Conservation (phyloP, 331 rosid species). For the Saraca asoca region DNA sequence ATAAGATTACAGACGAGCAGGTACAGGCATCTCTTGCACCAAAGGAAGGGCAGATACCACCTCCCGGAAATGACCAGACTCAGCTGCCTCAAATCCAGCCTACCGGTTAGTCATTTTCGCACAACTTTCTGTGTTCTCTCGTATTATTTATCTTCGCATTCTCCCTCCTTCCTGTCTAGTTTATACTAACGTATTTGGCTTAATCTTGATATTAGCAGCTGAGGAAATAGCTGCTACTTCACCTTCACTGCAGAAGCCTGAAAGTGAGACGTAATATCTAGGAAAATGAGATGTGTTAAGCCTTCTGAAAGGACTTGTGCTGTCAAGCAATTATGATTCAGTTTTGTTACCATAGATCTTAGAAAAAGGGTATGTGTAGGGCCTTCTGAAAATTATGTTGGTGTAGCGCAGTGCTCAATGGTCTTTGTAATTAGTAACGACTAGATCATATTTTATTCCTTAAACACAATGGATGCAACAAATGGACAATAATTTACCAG, state of each 20-base stretch:
- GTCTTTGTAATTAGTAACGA: no score
- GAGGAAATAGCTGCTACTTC: constrained; percentile 27
- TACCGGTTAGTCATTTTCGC: constrained; percentile 53
- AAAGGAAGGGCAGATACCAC: constrained; percentile 49
- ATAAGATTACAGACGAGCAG: constrained; percentile 86
- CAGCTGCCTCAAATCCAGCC: constrained; percentile 49
- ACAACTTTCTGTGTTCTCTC: background rate
- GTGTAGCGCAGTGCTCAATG: no score
- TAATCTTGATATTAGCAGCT: constrained; percentile 26
- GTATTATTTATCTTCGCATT: background rate
- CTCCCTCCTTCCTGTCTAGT: background rate
- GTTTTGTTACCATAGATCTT: no score
- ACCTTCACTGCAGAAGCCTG: constrained; percentile 39
- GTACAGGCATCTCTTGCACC: constrained; percentile 59
- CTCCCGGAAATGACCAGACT: constrained; percentile 43
- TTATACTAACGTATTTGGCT: background rate
- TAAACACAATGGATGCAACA: no score
- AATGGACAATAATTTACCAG: no score
- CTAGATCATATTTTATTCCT: no score
- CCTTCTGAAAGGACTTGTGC: no score
- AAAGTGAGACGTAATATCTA: constrained; percentile 27
- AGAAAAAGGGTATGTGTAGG: no score
- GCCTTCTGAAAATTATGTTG: no score
- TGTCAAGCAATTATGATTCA: no score
- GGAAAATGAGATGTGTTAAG: no score